Evolutionary conservation across 768 basidiomycete species (phyloP), one percentile per base, ranked within the genome.

Genomic region (Mycena chlorophos): DNA sequence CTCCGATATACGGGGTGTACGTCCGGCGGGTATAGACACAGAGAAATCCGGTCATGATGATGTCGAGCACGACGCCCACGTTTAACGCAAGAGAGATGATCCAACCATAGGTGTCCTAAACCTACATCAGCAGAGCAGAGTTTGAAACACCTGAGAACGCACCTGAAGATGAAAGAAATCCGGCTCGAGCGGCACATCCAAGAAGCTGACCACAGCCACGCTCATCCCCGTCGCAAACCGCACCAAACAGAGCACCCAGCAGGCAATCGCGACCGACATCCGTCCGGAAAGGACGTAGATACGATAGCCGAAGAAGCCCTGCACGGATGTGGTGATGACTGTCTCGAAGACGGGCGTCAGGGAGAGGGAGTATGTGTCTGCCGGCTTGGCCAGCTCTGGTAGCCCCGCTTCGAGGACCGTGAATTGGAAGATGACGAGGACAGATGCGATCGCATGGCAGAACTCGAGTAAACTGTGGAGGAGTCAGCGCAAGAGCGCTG

Each of bases 381-480:
- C 60, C 10, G 68, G 45, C 12, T 61, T 56, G 2, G 26, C n/a
- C 13, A 56, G 37, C 39, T 68, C 56, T 3, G 68, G 65, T 19
- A 57, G 29, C 2, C 66, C 66, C 5, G 67, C 69, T 2, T 59
- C 55, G 4, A 60, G 61, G 27, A 75, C 67, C 2, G 72, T 73
- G 30, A 66, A 61, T 4, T 57, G 59, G 54, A 73, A 73, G n/a
- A 73, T 59, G 4, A 67, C 66, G 42, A 65, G 66, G 28, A 58
- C 58, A 13, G 55, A 37, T 1, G 43, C 42, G 37, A 61, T 29
- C 10, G 60, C 46, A 26, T 61, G 60, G 49, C 52, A 53, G 3
- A 61, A 49, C n/a, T 61, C 60, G 12, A 61, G 14, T 16, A 19
- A 6, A 14, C 25, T 40, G 31, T 10, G 13, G 8, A 13, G 5